phyloP scores from a whole-genome alignment of 2,329 filamentous ascomycete species.

The Phaeomoniella chlamydospora region DNA sequence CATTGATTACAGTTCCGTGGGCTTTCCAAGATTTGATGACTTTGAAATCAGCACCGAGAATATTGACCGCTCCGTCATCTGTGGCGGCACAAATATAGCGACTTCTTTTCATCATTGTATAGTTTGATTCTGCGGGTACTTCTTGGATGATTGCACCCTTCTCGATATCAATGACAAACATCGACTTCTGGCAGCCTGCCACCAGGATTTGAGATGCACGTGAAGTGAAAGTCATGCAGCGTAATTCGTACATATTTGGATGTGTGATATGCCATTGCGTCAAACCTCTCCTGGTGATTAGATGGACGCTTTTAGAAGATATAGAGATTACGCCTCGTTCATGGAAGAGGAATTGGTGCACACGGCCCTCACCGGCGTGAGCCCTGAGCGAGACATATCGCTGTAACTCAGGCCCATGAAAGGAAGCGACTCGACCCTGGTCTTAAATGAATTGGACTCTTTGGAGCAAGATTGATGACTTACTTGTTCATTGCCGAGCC shows the following conservation, averaged over 20 bases:
- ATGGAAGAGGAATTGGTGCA: conserved; percentile 81
- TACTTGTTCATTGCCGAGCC: conserved; percentile 86
- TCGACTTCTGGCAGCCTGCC: conserved; percentile 70
- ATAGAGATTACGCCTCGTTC: conserved; percentile 83
- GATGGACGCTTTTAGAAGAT: conserved; percentile 70
- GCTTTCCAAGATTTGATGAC: conserved; percentile 82
- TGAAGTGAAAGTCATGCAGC: conserved; percentile 91
- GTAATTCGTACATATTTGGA: conserved; percentile 67
- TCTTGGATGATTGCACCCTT: conserved; percentile 61
- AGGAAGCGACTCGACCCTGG: conserved; percentile 78
- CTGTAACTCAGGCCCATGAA: conserved; percentile 72
- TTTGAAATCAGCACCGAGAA: conserved; percentile 65
- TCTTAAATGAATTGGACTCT: too few relatives aligned
- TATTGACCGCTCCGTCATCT: conserved; percentile 64
- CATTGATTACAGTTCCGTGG: conserved; percentile 76
- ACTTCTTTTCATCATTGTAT: conserved; percentile 79
- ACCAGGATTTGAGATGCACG: conserved; percentile 75
- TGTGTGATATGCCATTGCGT: conserved; percentile 80
- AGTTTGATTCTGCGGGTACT: conserved; percentile 59
- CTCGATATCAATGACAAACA: conserved; percentile 63
- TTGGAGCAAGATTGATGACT: conserved; percentile 18
- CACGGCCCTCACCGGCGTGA: conserved; percentile 60
- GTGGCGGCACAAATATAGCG: conserved; percentile 89
- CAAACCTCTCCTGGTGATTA: conserved; percentile 68
- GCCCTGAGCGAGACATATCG: conserved; percentile 83